These are phyloP conservation scores for Cucumis cinereus DNA, from an alignment of 306 rosid species.

Conservation along the genomic window DNA sequence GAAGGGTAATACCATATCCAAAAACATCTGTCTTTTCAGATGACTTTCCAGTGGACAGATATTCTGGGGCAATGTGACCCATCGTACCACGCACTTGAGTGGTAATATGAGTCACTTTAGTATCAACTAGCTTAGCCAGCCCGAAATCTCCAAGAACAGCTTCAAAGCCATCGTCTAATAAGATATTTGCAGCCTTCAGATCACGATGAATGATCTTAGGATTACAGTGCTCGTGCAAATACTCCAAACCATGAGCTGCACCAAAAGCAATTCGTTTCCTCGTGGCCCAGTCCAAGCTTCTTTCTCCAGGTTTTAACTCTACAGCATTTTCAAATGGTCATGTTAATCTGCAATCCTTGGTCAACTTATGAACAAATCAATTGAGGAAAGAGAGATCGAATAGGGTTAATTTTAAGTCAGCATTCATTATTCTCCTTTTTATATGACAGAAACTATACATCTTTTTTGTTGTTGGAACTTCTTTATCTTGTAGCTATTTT, in stretches of 20 bases:
- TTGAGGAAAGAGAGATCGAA: not conserved
- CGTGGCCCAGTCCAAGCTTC: conserved; percentile 44
- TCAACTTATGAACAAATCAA: not conserved
- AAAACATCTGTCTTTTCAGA: conserved; percentile 88
- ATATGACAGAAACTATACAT: not conserved
- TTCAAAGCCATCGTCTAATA: conserved; percentile 72
- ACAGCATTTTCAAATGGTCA: not conserved
- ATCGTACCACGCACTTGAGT: conserved; percentile 92
- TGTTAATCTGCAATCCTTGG: not conserved
- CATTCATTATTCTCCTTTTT: not conserved
- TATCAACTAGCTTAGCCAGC: conserved; percentile 64
- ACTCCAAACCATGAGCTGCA: conserved; percentile 62
- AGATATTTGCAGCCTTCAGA: conserved; percentile 88
- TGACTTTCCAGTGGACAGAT: conserved; percentile 82
- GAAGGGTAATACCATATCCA: conserved; percentile 91
- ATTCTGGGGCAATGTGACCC: conserved; percentile 98
- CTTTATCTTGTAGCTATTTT: not conserved
- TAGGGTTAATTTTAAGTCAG: not conserved
- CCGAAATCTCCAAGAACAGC: conserved; percentile 95
- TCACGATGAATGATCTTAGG: conserved; percentile 94
- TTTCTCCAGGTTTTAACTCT: conserved; percentile 47
- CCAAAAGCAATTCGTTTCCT: conserved; percentile 43
- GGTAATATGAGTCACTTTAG: conserved; percentile 71
- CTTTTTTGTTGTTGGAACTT: not conserved
- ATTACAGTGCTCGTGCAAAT: conserved; percentile 77